phyloP scores from a whole-genome alignment of 164 flowering plant genomes.

The Magnolia sinica region DNA sequence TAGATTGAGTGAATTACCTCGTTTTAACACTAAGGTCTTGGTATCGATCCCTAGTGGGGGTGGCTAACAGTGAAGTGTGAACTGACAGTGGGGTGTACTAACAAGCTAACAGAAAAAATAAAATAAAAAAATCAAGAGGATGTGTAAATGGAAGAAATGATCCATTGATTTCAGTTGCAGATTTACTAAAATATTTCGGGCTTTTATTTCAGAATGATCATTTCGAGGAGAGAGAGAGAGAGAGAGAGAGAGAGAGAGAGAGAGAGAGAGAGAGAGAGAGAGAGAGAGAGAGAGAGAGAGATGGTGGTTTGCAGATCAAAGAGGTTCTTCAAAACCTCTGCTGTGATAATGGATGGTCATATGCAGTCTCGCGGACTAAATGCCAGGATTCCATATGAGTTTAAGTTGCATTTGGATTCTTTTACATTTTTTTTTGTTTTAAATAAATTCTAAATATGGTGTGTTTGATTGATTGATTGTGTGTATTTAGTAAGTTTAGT shows the following conservation, averaged over 20 bases:
- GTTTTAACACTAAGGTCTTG: too few relatives aligned
- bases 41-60: too few relatives aligned
- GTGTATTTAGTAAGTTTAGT: background rate
- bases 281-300: background rate
- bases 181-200: background rate
- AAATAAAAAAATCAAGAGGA: background rate
- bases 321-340: constrained; percentile 51
- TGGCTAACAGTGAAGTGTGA: too few relatives aligned
- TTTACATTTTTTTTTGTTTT: background rate
- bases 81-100: too few relatives aligned
- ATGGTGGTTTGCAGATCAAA: constrained; percentile 33
- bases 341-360: constrained; percentile 66
- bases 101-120: too few relatives aligned
- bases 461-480: background rate
- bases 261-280: background rate
- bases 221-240: too few relatives aligned
- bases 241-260: background rate
- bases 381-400: constrained; percentile 57
- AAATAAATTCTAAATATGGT: background rate
- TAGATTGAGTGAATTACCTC: too few relatives aligned
- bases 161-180: constrained; percentile 7
- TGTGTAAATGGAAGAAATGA: constrained; percentile 18
- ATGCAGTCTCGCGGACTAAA: constrained; percentile 58
- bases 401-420: constrained; percentile 6
- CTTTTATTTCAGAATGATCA: background rate